These are phyloP conservation scores for Triticum monococcum DNA, from an alignment of 176 grass and related monocot genomes.

Conservation along the genomic window DNA sequence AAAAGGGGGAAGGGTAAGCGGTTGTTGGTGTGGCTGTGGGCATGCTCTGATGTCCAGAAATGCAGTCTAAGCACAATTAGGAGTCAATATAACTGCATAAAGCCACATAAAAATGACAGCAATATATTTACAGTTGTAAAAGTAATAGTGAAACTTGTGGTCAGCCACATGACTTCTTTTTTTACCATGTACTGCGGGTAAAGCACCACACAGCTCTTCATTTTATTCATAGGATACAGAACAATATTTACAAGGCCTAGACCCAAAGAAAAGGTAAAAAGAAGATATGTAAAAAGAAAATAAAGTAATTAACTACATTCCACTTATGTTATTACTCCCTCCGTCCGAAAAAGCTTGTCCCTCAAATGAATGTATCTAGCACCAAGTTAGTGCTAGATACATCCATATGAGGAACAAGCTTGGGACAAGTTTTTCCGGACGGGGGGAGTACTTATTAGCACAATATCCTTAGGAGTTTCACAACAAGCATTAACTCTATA, in stretches of 20 bases:
- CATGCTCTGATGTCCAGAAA: not conserved
- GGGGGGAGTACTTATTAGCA: too few species aligned
- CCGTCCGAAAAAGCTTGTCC: too few species aligned
- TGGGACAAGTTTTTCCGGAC: too few species aligned
- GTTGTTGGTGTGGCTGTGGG: not conserved
- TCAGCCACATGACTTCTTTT: not conserved
- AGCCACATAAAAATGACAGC: not conserved
- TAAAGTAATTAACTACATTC: not conserved
- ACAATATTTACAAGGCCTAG: too few species aligned
- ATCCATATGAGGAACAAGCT: too few species aligned
- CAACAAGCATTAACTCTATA: not conserved
- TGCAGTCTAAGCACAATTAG: not conserved
- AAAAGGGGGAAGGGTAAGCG: not conserved
- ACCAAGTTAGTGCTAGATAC: too few species aligned
- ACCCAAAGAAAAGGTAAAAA: too few species aligned
- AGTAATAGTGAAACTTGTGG: not conserved
- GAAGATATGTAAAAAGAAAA: not conserved
- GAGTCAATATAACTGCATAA: not conserved
- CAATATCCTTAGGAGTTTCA: not conserved
- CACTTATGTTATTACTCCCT: not conserved
- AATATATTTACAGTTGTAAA: not conserved
- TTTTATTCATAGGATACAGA: too few species aligned
- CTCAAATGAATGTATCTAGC: too few species aligned
- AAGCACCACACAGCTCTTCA: too few species aligned
- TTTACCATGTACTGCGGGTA: too few species aligned